phyloP scores from a whole-genome alignment of 1,139 yeast genomes.

The Yamadazyma blattariae region DNA sequence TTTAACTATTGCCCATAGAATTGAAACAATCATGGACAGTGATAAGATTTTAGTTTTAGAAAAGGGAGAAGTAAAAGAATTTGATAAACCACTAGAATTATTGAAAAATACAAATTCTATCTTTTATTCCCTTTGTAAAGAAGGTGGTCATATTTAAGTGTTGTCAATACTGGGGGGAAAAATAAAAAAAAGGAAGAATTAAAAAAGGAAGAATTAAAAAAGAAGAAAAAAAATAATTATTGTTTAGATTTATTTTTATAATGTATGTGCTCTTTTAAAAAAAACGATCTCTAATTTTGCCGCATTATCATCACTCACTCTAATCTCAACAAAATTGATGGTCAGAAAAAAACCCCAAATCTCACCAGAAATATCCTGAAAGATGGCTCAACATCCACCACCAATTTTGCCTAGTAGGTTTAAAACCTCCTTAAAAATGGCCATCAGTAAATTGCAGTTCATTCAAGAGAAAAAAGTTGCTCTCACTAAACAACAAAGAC shows the following conservation, averaged over 20 bases:
- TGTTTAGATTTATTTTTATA: too few species aligned
- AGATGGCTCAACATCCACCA: conserved; percentile 24
- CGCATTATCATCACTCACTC: too few species aligned
- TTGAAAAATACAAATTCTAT: conserved; percentile 21
- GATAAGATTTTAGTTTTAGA: conserved; percentile 33
- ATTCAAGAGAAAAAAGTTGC: conserved; percentile 83
- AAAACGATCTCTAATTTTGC: too few species aligned
- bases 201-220: too few species aligned
- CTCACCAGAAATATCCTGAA: too few species aligned
- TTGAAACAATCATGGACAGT: conserved; percentile 35
- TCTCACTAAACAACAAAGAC: conserved; percentile 73
- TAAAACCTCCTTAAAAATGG: conserved; percentile 75
- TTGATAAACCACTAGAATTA: conserved; percentile 27
- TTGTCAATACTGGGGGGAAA: too few species aligned
- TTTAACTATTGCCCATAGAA: conserved; percentile 36
- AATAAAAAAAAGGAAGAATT: too few species aligned
- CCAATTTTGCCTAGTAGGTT: conserved; percentile 44
- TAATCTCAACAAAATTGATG: too few species aligned
- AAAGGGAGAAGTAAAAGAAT: conserved; percentile 30
- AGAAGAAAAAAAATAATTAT: too few species aligned
- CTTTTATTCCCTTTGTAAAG: conserved; percentile 31
- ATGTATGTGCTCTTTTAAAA: too few species aligned
- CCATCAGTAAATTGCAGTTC: conserved; percentile 74
- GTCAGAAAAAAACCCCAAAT: too few species aligned
- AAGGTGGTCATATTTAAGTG: conserved; percentile 25